phyloP scores from a whole-genome alignment of 306 rosid species.

The Citrullus colocynthis region DNA sequence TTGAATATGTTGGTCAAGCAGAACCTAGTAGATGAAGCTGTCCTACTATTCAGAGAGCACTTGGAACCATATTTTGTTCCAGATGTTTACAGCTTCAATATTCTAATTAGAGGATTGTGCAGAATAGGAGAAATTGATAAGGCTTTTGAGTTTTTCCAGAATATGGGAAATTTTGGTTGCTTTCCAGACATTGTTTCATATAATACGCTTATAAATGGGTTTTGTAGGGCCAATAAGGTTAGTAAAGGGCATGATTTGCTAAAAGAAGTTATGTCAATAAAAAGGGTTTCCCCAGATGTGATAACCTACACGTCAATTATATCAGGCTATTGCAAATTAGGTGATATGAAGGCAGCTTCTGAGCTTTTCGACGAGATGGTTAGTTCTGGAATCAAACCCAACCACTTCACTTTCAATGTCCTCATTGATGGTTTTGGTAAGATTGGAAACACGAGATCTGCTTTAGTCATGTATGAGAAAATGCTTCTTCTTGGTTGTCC shows the following conservation, averaged over 20 bases:
- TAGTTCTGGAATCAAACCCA: conserved; percentile 39
- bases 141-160: conserved; percentile 44
- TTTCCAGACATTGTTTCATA: conserved; percentile 53
- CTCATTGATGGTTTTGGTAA: conserved; percentile 66
- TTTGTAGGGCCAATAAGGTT: conserved; percentile 46
- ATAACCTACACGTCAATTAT: conserved; percentile 59
- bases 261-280: conserved; percentile 26
- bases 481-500: conserved; percentile 38
- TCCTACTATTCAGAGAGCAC: conserved; percentile 50
- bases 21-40: conserved; percentile 41
- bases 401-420: conserved; percentile 42
- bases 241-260: conserved; percentile 41
- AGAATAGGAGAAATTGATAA: conserved; percentile 30
- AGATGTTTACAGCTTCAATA: conserved; percentile 57
- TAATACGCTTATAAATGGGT: conserved; percentile 65
- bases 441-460: conserved; percentile 49
- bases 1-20: conserved; percentile 40
- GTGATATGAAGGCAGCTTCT: conserved; percentile 49
- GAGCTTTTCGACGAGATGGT: conserved; percentile 50
- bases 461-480: conserved; percentile 34
- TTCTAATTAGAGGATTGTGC: conserved; percentile 62
- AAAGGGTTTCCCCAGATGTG: conserved; percentile 32
- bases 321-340: conserved; percentile 60
- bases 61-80: conserved; percentile 21
- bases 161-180: conserved; percentile 54